phyloP scores from a whole-genome alignment of 192 early-diverging fungal species.

The Spizellomyces punctatus region DNA sequence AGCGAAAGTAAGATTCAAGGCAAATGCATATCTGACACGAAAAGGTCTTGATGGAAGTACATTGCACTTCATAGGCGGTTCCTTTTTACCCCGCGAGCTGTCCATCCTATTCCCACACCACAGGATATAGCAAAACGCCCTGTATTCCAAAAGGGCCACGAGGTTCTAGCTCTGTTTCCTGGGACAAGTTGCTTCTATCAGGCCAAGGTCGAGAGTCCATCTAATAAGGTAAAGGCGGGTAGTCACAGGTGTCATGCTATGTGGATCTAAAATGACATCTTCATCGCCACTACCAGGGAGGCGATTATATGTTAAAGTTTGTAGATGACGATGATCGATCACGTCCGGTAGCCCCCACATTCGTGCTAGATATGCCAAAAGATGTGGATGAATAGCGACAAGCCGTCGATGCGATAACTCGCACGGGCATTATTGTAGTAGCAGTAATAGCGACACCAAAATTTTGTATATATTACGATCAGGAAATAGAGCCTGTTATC shows the following conservation, averaged over 20 bases:
- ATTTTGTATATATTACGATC: too few species aligned
- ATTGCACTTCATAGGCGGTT: constrained; percentile 23
- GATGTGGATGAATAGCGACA: not conserved
- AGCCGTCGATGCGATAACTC: not conserved
- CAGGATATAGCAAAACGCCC: constrained; percentile 8
- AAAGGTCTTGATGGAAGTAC: constrained; percentile 2
- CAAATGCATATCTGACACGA: not conserved
- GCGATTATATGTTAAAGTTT: constrained; percentile 41
- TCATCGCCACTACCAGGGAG: constrained; percentile 7
- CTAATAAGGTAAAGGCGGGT: constrained; percentile 38
- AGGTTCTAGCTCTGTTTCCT: constrained; percentile 52
- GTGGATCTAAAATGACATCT: not conserved
- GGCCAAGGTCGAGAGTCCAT: constrained; percentile 36
- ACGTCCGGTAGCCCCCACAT: constrained; percentile 23
- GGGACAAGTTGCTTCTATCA: constrained; percentile 51
- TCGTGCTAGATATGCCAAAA: constrained; percentile 38
- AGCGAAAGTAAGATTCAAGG: constrained; percentile 27
- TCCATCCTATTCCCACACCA: constrained; percentile 40
- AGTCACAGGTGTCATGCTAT: not conserved
- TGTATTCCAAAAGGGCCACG: constrained; percentile 40
- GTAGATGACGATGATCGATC: constrained; percentile 47
- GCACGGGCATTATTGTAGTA: not conserved
- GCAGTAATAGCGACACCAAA: too few species aligned
- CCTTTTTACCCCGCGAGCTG: constrained; percentile 24
- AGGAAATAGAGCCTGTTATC: too few species aligned